Percentiles rank a stretch among this genome's conserved stretches.
phyloP scores from a whole-genome alignment of 345 rosid genomes.

The Raphanus sativus region DNA sequence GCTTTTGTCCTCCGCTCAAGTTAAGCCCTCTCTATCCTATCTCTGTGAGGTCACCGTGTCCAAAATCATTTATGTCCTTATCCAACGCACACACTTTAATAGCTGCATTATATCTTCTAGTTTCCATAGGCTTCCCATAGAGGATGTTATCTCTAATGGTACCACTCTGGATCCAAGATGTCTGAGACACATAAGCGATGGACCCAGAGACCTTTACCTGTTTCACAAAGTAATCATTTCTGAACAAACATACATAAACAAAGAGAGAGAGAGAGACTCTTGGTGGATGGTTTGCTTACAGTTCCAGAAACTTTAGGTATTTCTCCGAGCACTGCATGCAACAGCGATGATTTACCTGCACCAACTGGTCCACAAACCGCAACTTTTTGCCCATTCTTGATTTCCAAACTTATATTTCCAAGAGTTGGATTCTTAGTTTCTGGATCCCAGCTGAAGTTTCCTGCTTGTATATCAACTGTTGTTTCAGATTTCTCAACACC shows the following conservation, averaged over 20 bases:
- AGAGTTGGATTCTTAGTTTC: slow-evolving; percentile 48
- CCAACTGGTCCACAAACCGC: slow-evolving; percentile 86
- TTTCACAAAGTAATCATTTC: slow-evolving; percentile 10
- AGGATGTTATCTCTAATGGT: slow-evolving; percentile 69
- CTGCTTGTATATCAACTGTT: slow-evolving; percentile 50
- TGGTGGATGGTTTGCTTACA: slow-evolving; percentile 46
- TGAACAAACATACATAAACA: neutral
- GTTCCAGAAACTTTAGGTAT: slow-evolving; percentile 65
- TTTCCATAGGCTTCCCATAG: slow-evolving; percentile 62
- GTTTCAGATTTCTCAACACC: slow-evolving; percentile 22
- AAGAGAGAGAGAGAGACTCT: neutral
- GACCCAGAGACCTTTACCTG: slow-evolving; percentile 61
- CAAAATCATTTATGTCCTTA: slow-evolving; percentile 60
- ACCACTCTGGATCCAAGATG: slow-evolving; percentile 87
- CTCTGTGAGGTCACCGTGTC: slow-evolving; percentile 77
- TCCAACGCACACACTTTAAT: slow-evolving; percentile 66
- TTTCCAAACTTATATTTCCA: slow-evolving; percentile 44
- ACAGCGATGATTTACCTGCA: slow-evolving; percentile 72
- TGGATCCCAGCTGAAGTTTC: slow-evolving; percentile 71
- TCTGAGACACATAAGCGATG: slow-evolving; percentile 75
- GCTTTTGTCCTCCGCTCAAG: slow-evolving; percentile 94
- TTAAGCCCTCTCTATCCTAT: slow-evolving; percentile 86
- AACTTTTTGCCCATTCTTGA: slow-evolving; percentile 54
- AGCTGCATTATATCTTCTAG: slow-evolving; percentile 51
- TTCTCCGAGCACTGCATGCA: slow-evolving; percentile 67